Evolutionary conservation across 257 asterid species (phyloP).

Genomic region (Sherardia arvensis): DNA sequence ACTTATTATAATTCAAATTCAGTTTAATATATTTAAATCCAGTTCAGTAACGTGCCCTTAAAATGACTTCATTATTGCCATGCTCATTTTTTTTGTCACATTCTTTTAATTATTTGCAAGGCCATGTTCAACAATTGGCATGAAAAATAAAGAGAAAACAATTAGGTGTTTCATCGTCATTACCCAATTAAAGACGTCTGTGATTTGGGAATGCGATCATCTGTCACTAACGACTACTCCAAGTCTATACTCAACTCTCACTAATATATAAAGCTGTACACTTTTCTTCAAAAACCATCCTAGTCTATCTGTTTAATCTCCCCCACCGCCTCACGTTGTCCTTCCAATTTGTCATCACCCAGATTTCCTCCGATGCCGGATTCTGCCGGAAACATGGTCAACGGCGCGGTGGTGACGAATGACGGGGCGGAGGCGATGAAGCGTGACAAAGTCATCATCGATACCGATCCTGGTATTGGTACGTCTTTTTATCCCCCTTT

Average conservation of each 20-base stretch:
- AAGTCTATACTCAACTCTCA: neutral
- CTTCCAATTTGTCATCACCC: neutral
- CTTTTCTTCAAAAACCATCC: neutral
- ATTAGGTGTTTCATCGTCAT: neutral
- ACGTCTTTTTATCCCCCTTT: neutral
- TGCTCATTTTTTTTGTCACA: no score
- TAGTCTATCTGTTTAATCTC: neutral
- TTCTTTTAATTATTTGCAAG: no score
- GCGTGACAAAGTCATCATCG: conserved; percentile 27
- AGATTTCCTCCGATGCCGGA: conserved; percentile 12
- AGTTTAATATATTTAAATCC: no score
- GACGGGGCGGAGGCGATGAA: conserved; percentile 11
- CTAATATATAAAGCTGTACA: neutral
- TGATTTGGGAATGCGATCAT: no score
- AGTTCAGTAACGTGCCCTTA: no score
- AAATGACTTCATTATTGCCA: no score
- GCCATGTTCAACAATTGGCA: no score
- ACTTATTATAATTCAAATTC: no score
- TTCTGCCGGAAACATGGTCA: neutral
- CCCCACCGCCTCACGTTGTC: neutral
- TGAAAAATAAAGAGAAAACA: no score
- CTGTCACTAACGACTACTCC: neutral
- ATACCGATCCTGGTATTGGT: conserved; percentile 48
- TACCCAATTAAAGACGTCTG: neutral
- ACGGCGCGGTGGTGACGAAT: conserved; percentile 8